Base-by-base conservation (phyloP, 108 stramenopile genomes). In the Pseudonitzschia multiseries region DNA sequence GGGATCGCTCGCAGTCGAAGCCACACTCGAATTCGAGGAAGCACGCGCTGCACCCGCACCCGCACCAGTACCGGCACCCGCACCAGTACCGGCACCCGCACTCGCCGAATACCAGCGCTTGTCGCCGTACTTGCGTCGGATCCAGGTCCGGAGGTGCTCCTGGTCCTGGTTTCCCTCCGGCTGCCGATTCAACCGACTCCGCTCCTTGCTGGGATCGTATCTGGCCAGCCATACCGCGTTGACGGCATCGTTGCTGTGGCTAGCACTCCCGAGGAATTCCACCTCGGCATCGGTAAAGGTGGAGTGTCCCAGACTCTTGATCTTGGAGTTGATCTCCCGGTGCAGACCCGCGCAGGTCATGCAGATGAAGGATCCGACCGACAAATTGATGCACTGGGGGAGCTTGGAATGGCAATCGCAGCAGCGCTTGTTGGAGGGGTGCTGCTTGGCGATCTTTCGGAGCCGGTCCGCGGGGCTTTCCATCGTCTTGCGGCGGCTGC, bases 251-350 rank as follows among this genome's bases (percentile, higher is more conserved):
- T 94, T 94, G 42, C 84, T 84, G 20, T 71, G 33, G 41, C 71
- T 75, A 57, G 90, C 65, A 29, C 28, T 61, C 17, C 78, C 70
- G 0, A n/a, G n/a, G n/a, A n/a, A n/a, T n/a, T n/a, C n/a, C n/a
- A 83, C 85, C 78, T 94, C 93, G 50, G 90, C 88, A 20, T 76
- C 48, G 0, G 93, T 87, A 73, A 94, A 94, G 57, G 86, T 86
- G 20, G 90, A 90, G 52, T 86, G 85, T 13, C 90, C 90, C 18
- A 94, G 73, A 26, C 89, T 88, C 76, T 92, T 94, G 79, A 94
- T 78, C 32, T 86, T 86, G 57, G 84, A 78, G 62, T 84, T 88
- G 70, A 89, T 81, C 70, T 92, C 93, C 17, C 93, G 90, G 72
- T 89, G 92, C 54, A 93, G 79, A 8, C 93, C 93, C 22, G 87